phyloP scores from a whole-genome alignment of 2,329 filamentous ascomycete species.

The Penicillium vulpinum region DNA sequence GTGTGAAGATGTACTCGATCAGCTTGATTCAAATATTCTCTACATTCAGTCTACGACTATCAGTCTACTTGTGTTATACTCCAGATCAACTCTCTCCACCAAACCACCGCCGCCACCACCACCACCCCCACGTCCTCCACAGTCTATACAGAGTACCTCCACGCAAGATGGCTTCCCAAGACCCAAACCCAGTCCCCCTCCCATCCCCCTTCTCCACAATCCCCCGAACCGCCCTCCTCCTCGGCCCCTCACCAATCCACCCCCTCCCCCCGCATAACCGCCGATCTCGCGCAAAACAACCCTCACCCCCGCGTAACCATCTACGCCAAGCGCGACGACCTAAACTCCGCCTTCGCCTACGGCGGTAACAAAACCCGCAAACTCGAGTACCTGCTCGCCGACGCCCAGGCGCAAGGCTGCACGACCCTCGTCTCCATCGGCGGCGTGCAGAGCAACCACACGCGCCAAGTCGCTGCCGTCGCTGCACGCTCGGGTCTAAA shows the following conservation, averaged over 20 bases:
- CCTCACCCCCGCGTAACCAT: conserved; percentile 55
- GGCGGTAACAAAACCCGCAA: conserved; percentile 71
- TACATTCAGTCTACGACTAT: background rate
- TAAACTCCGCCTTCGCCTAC: conserved; percentile 66
- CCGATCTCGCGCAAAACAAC: conserved; percentile 52
- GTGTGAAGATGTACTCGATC: background rate
- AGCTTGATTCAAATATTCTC: background rate
- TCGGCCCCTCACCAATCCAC: conserved; percentile 69
- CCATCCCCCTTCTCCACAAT: conserved; percentile 65
- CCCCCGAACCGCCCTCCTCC: conserved; percentile 61
- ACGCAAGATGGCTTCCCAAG: too few species aligned
- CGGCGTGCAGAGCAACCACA: conserved; percentile 70
- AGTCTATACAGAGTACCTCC: background rate
- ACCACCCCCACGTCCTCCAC: background rate
- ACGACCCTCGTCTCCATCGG: conserved; percentile 68
- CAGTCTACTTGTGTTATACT: background rate
- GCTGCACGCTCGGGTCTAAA: conserved; percentile 58
- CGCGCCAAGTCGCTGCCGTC: conserved; percentile 64
- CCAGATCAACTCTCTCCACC: background rate
- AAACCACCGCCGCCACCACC: background rate
- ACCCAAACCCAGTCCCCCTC: conserved; percentile 37
- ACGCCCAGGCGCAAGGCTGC: conserved; percentile 58
- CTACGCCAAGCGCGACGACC: conserved; percentile 72
- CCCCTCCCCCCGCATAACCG: conserved; percentile 64
- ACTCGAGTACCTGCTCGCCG: conserved; percentile 67